Evolutionary conservation across 129 eudicot species (phyloP), one percentile per base, ranked within the genome.

Genomic region (Mikania micrantha): DNA sequence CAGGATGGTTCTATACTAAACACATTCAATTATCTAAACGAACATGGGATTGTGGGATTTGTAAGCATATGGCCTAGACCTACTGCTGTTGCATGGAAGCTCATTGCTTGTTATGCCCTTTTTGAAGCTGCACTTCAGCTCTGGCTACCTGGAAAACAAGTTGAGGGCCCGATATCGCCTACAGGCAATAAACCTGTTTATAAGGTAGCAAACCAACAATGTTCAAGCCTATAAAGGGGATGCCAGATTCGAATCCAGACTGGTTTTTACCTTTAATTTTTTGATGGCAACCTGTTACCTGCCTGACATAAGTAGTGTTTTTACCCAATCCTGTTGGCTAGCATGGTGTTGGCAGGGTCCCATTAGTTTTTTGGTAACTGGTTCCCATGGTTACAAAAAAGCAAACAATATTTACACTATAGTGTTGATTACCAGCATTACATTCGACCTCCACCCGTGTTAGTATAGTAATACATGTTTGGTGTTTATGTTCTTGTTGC

Each of bases 71-170:
- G 98, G 98, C 98, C 98, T n/a, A 93, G 54, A 77, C 98, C 98
- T 35, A 84, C 95, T 6, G 70, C 79, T 15, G 61, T 67, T 71
- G 96, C 98, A 6, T 86, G 90, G 85, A 82, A 88, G 76, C 80
- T 93, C n/a, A 93, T 93, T 68, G 81, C 85, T 65, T 78, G 74
- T 82, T 93, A 88, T 77, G 95, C 79, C 11, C 84, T 76, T 19
- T 93, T 93, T 86, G 98, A 93, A 82, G 98, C 98, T 70, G 84
- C 82, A 62, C 96, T 93, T 8, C 98, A 89, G 76, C 87, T 93
- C 21, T 74, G 80, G 76, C 67, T 93, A 48, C 98, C 98, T 28
- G 98, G 98, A 4, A 85, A 78, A 72, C 82, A 74, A 60, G 98
- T 93, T 3, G 90, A 93, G 65, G 98, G 98, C 24, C 98, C 98